Percentiles rank a stretch among this genome's conserved stretches.
These are phyloP conservation scores for Fusarium ramigenum DNA, from an alignment of 2,329 filamentous ascomycete genomes.

Conservation along the genomic window DNA sequence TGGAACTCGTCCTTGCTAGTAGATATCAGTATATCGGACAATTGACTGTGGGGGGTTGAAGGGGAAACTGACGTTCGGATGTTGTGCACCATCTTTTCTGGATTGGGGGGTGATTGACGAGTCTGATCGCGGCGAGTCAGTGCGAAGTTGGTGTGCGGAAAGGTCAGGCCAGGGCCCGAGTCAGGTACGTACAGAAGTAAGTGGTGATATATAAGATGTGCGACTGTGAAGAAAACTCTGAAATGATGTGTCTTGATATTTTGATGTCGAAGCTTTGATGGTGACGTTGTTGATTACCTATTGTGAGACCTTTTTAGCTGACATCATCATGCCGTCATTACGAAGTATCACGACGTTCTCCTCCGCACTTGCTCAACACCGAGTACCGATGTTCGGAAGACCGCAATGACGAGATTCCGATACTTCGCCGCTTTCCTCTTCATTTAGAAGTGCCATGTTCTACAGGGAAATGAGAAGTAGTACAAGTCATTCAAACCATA, in stretches of 20 bases:
- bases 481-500: rapidly evolving
- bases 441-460: rapidly evolving
- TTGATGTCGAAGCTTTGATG: background rate
- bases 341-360: background rate
- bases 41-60: rapidly evolving
- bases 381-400: background rate
- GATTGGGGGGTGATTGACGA: background rate
- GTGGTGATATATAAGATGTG: background rate
- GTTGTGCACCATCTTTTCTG: constrained; percentile 33
- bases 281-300: constrained; percentile 16
- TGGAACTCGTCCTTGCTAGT: constrained; percentile 27
- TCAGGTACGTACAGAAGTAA: background rate
- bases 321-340: constrained; percentile 37
- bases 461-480: rapidly evolving
- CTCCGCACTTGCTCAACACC: background rate
- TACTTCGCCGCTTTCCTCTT: too few species aligned
- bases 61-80: constrained; percentile 7
- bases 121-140: constrained; percentile 1
- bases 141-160: background rate
- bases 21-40: background rate
- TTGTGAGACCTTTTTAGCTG: background rate
- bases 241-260: background rate
- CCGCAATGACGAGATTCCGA: background rate
- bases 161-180: background rate
- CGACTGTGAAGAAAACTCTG: background rate